Base-by-base conservation (phyloP, 441 rosid species). In the Populus hybrid region DNA sequence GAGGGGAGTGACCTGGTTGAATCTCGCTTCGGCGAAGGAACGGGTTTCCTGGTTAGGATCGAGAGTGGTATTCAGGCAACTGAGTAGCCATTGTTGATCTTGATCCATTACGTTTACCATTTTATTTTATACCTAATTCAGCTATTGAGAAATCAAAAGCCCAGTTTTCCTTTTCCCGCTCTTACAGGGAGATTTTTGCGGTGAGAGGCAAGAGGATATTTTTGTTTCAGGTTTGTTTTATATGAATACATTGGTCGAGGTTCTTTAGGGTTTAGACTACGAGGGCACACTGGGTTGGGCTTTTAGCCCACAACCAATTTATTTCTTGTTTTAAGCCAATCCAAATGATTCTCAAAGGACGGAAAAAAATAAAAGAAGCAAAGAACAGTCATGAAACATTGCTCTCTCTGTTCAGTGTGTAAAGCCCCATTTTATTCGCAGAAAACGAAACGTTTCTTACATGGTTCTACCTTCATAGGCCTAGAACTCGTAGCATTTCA, bases 11-110 rank as follows among this genome's bases (percentile, higher is more conserved):
- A 96, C 98, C 99, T 88, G 95, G 93, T 79, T 93, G 99, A 81
- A 90, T 24, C 26, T 24, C 26, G 26, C 97, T 86, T 96, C 98
- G 0, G 98, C 93, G 82, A 90, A 94, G 40, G 97, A 92, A 73
- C 98, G 97, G 83, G 92, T 89, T 73, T 88, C 91, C 73, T 88
- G 92, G 85, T 84, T 89, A 76, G 94, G 97, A 83, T 96, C 98
- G 30, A 96, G 95, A 63, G 95, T 93, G 64, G 98, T 96, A 76
- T 91, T 85, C 81, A 96, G 87, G 88, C 98, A 94, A 77, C 88
- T 91, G 61, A 92, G 88, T 8, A 96, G 89, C 99, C 99, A 96
- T 73, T 94, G 93, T 84, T 93, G 98, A 83, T 96, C 98, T 84
- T 87, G 88, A 87, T 93, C 98, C 65, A 88, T 81, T 70, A 82